Percentiles rank a stretch among this genome's conserved stretches.
phyloP scores from a whole-genome alignment of 73 alveolate species.

The Paramecium biaurelia region DNA sequence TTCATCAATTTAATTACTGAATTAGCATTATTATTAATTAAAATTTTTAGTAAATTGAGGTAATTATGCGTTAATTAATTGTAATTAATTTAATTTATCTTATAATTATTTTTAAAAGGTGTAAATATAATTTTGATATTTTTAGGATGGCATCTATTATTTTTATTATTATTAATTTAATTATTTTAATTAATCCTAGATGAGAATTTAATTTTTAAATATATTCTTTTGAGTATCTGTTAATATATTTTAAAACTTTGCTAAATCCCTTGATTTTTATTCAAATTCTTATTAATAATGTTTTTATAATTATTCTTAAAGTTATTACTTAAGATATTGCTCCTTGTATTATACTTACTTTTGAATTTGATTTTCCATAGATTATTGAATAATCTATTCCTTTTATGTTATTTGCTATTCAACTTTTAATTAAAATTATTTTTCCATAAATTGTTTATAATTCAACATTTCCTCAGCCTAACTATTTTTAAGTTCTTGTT shows the following conservation, averaged over 20 bases:
- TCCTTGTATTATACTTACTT: not conserved
- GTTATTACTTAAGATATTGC: not conserved
- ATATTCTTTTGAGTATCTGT: too few species aligned
- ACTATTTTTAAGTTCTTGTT: not conserved
- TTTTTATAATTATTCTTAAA: not conserved
- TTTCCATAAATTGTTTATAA: not conserved
- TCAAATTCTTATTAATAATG: not conserved
- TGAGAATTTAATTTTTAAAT: not conserved
- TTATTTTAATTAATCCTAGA: not conserved
- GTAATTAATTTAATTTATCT: not conserved
- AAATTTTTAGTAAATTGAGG: not conserved
- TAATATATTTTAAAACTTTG: too few species aligned
- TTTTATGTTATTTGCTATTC: not conserved
- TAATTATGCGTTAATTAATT: not conserved
- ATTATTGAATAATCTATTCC: not conserved
- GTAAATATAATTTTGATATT: too few species aligned
- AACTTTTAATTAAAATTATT: not conserved
- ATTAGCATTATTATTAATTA: not conserved
- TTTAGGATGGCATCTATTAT: not conserved
- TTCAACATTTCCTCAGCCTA: not conserved
- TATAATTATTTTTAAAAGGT: not conserved
- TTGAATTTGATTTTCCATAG: not conserved
- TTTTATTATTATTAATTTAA: not conserved
- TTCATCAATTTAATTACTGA: not conserved
- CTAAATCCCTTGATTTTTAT: not conserved